Percentiles rank a stretch among this genome's conserved stretches.
phyloP scores from a whole-genome alignment of 352 stramenopile genomes.

The Globisporangium viniferum region DNA sequence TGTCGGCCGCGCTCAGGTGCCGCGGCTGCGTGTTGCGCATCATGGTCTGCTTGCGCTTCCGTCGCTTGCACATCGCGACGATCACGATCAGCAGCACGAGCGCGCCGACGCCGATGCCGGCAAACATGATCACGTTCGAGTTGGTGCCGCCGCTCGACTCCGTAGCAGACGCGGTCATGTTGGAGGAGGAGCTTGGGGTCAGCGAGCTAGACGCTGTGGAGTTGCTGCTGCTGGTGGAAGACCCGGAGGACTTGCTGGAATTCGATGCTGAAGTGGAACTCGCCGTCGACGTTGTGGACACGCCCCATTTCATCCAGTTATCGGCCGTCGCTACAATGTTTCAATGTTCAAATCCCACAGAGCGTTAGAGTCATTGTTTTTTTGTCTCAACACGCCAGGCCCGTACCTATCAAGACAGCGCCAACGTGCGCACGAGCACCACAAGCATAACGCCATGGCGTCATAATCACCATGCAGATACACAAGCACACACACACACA shows the following conservation, averaged over 20 bases:
- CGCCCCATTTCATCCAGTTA: constrained; percentile 19
- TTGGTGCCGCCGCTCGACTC: constrained; percentile 1
- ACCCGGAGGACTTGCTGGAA: constrained; percentile 2
- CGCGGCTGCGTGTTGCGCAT: constrained; percentile 12
- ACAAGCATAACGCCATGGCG: not conserved
- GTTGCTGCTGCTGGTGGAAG: constrained; percentile 13
- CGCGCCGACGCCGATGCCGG: constrained; percentile 47
- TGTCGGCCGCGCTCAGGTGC: constrained; percentile 20
- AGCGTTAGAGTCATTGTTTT: not conserved
- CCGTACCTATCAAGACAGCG: not conserved
- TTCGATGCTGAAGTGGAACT: constrained; percentile 8
- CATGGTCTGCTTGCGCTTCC: constrained; percentile 25
- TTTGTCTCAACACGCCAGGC: not conserved
- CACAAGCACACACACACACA: not conserved
- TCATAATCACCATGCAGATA: constrained; percentile 3
- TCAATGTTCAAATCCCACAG: constrained; percentile 9
- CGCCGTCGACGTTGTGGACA: not conserved
- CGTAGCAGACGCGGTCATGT: not conserved
- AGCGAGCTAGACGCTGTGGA: constrained; percentile 12
- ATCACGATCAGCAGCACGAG: constrained; percentile 50
- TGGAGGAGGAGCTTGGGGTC: not conserved
- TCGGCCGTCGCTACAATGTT: constrained; percentile 19
- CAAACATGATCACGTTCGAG: constrained; percentile 40
- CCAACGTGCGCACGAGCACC: not conserved
- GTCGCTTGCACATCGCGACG: constrained; percentile 40